Base-by-base conservation (phyloP, 768 basidiomycete species). In the Termitomyces heimii region DNA sequence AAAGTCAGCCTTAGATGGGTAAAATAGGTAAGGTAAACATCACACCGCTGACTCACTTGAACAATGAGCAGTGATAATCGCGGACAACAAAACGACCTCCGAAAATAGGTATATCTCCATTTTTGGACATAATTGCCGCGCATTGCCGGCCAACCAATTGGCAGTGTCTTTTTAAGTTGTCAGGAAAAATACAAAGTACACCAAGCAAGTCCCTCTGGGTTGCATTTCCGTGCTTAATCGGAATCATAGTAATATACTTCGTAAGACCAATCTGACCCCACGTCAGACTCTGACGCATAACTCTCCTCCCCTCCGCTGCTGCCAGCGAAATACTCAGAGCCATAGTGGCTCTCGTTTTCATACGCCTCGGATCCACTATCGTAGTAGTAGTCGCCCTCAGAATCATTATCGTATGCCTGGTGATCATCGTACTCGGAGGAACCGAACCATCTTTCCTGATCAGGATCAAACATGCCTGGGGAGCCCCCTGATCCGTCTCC, bases 11-110 rank as follows among this genome's bases (percentile, higher is more conserved):
- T n/a, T 60, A 44, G 55, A 32, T 20, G 54, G 57, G 39, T 58
- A 44, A 58, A 58, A 56, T 37, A 42, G 46, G 53, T 47, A 52
- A 40, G 26, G 26, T 20, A 58, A 53, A 54, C 63, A 64, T 60
- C 54, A 60, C 43, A 42, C 34, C 22, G 61, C 59, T 62, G 61
- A 66, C 40, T 66, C 61, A 63, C 39, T n/a, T 40, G 39, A 46
- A 42, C 20, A 26, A 55, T 14, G 35, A 37, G 43, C 26, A 31
- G 22, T 44, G 24, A 51, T 37, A 32, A 56, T 56, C 55, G 55
- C 40, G 34, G 53, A 51, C 49, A 43, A 49, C 28, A 14, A 32
- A 50, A 37, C n/a, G 16, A 52, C 37, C 10, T 37, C 18, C 26
- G 37, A 10, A 4, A 35, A 32, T 9, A 9, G 32, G 10, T 13